These are phyloP conservation scores for Camelina laxa DNA, from an alignment of 345 rosid genomes.

Conservation along the genomic window DNA sequence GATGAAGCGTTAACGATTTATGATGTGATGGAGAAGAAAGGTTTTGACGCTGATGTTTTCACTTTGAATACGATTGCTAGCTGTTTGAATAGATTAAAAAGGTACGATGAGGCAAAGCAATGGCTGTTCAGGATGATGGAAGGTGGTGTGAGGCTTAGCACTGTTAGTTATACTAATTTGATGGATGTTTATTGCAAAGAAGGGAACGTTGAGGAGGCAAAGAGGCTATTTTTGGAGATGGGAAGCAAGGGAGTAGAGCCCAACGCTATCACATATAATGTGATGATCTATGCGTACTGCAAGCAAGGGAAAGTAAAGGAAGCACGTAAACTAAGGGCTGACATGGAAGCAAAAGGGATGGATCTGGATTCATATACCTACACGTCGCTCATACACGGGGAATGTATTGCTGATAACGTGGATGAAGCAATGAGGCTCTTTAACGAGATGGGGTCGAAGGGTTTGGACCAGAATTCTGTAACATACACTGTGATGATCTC, in stretches of 20 bases:
- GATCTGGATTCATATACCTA: conserved; percentile 66
- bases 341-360: conserved; percentile 62
- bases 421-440: conserved; percentile 73
- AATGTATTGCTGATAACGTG: conserved; percentile 64
- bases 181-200: conserved; percentile 79
- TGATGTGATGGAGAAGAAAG: conserved; percentile 73
- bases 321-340: conserved; percentile 60
- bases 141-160: conserved; percentile 54
- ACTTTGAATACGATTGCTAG: conserved; percentile 68
- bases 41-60: conserved; percentile 64
- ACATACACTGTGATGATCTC: conserved; percentile 72
- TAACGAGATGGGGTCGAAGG: conserved; percentile 56
- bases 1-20: conserved; percentile 64
- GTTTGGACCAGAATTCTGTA: conserved; percentile 53
- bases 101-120: conserved; percentile 69
- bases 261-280: conserved; percentile 62
- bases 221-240: conserved; percentile 68
- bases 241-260: conserved; percentile 58
- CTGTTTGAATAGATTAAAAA: conserved; percentile 59
- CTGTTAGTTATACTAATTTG: conserved; percentile 67
- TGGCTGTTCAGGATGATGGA: conserved; percentile 66
- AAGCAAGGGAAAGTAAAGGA: conserved; percentile 73
- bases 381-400: conserved; percentile 78
- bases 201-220: conserved; percentile 79
- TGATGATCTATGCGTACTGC: conserved; percentile 65